Evolutionary conservation across 1,139 yeast genomes (phyloP), one percentile per base, ranked within the genome.

Genomic region (Diutina pseudorugosa): DNA sequence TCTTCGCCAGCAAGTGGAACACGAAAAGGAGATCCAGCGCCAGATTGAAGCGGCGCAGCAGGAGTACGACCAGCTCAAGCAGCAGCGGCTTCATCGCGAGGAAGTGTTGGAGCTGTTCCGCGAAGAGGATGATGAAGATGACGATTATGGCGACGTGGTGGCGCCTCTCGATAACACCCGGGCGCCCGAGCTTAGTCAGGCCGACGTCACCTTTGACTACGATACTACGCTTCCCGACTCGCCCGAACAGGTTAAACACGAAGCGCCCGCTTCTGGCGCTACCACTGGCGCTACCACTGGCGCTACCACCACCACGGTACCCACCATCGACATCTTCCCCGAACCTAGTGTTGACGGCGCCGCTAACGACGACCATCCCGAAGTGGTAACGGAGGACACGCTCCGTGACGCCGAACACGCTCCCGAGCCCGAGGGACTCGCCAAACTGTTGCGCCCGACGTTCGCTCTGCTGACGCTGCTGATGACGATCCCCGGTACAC

Each of bases 351-450:
- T 30, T 14, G 36, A 30, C 25, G 7, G 6, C 7, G 25, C 25
- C 25, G 25, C n/a, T 27, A 9, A 30, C n/a, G 36, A 30, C n/a
- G 36, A 30, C n/a, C 36, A 30, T 14, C 36, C 36, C 2, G 36
- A 30, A 30, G 36, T 30, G 16, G 36, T 30, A 4, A 11, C 36
- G 5, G 36, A 30, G n/a, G 36, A 30, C 6, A 11, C 36, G n/a
- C 11, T 30, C 6, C 36, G 36, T 12, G 36, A 30, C 8, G n/a
- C 36, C n/a, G 36, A 11, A 14, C 36, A 30, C n/a, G 36, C 49
- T 3, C 49, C 36, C 16, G 47, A 44, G 30, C 47, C 47, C 19
- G 49, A 45, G n/a, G 49, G 40, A 12, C 27, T 45, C 20, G 49
- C 49, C 14, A 25, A 45, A 16, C 49, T 16, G 40, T 45, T 45